Base-by-base conservation (phyloP, 768 basidiomycete species). In the Zangia roseola region DNA sequence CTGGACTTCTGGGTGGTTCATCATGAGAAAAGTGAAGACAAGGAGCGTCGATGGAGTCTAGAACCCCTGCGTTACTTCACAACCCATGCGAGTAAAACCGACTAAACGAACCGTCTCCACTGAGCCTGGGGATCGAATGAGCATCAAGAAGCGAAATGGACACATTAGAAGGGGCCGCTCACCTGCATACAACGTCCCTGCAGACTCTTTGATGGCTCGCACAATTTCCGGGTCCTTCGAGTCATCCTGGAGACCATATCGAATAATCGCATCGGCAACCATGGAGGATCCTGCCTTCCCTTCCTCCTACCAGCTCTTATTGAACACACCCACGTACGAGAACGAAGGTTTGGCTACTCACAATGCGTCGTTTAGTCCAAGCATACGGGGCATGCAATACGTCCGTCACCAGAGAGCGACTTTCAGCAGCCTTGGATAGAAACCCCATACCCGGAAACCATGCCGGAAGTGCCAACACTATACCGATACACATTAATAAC, bases 361-460 rank as follows among this genome's bases (percentile, higher is more conserved):
- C 52, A 19, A 55, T 2, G 16, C 38, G 52, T 26, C 6, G 41
- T 36, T 47, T 55, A 14, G 38, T 49, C 55, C 51, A 53, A 7
- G 21, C 30, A 39, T 52, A 62, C 0, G 54, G 53, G 9, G 42
- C 30, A 10, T 65, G 40, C 17, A 51, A 21, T 2, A 35, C 42
- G 5, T 58, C 49, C 8, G 25, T 14, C 6, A 37, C 23, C 16
- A 52, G 26, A 36, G 26, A 47, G 4, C 44, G 25, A 10, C 54
- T 65, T 35, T 52, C 45, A 2, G 31, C 19, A 5, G 57, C 53
- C 21, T 48, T 16, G 25, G 46, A 28, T 26, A 62, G 59, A 50
- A 64, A 58, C 4, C 52, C 41, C 42, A 63, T 55, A 10, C 62
- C 61, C 0, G 61, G 68, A n/a, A 68, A 44, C 68, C 66, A 68